These are phyloP conservation scores for Geotrichum cucujoidarum DNA, from an alignment of 1,139 yeast species.

Conservation along the genomic window DNA sequence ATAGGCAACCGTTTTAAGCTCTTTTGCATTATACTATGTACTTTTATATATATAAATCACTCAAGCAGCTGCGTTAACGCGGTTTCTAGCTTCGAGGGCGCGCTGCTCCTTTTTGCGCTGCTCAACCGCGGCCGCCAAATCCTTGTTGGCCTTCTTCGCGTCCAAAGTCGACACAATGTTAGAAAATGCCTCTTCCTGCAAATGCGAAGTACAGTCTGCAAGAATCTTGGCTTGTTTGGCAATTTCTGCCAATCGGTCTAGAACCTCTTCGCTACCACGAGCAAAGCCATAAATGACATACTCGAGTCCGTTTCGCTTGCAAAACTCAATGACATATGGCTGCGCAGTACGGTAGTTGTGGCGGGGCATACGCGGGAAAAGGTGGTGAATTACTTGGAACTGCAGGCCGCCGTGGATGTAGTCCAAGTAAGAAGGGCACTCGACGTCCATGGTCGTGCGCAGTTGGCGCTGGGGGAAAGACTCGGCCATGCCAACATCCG, in stretches of 20 bases:
- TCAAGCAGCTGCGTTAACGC: slow-evolving; percentile 15
- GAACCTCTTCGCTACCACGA: slow-evolving; percentile 67
- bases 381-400: slow-evolving; percentile 85
- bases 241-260: slow-evolving; percentile 64
- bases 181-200: slow-evolving; percentile 21
- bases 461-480: slow-evolving; percentile 77
- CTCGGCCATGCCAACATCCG: slow-evolving; percentile 77
- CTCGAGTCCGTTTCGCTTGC: slow-evolving; percentile 70
- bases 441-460: slow-evolving; percentile 92
- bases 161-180: slow-evolving; percentile 13
- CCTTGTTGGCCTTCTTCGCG: slow-evolving; percentile 10
- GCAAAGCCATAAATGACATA: slow-evolving; percentile 84
- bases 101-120: slow-evolving; percentile 13
- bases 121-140: slow-evolving; percentile 17
- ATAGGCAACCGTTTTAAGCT: no score
- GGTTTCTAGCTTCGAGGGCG: slow-evolving; percentile 14
- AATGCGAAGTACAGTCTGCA: slow-evolving; percentile 58
- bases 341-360: slow-evolving; percentile 79
- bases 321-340: slow-evolving; percentile 64
- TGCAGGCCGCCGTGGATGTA: slow-evolving; percentile 89
- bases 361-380: slow-evolving; percentile 84
- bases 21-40: no score
- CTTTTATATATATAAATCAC: no score
- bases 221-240: slow-evolving; percentile 74
- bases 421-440: slow-evolving; percentile 89